Conservation (phyloP, 2,329 filamentous ascomycete genomes). For the Ophiostoma angusticollis region DNA sequence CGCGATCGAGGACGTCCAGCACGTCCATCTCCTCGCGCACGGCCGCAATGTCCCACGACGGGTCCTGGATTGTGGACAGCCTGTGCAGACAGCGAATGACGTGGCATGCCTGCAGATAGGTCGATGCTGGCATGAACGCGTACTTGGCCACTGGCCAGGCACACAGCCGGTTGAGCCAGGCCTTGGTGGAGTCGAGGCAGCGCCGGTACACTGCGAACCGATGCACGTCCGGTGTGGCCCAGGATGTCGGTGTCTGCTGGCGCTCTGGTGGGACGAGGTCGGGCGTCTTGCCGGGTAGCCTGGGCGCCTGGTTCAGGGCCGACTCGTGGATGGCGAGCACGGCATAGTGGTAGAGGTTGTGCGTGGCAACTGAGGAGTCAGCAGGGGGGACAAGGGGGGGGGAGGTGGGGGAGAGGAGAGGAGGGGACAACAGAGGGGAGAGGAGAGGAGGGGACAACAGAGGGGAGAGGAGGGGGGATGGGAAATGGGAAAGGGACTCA, state of each 20-base stretch:
- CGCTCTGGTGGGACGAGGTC: too few species aligned
- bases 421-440: neutral
- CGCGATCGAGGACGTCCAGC: conserved; percentile 16
- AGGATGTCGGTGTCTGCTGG: neutral
- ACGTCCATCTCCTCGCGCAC: conserved; percentile 22
- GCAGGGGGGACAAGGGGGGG: neutral
- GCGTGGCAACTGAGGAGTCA: conserved; percentile 1
- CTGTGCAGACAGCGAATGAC: conserved; percentile 9
- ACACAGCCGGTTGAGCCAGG: conserved; percentile 10
- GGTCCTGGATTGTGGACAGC: conserved; percentile 19
- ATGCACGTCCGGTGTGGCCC: conserved; percentile 1
- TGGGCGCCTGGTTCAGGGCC: neutral
- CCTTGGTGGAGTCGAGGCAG: conserved; percentile 9
- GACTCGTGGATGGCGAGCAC: conserved; percentile 10
- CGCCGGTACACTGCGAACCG: conserved; percentile 10
- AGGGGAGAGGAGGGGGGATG: neutral
- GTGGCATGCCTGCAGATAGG: conserved; percentile 8
- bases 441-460: neutral
- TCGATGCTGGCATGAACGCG: conserved; percentile 2
- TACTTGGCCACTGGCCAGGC: conserved; percentile 2
- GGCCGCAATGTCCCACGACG: conserved; percentile 24
- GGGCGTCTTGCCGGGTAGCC: neutral
- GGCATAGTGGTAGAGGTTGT: conserved; percentile 8
- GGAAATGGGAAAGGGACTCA: neutral
- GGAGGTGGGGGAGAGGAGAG: neutral